These are phyloP conservation scores for Yamagishiella unicocca DNA, from an alignment of 139 green algal genomes.

Conservation along the genomic window DNA sequence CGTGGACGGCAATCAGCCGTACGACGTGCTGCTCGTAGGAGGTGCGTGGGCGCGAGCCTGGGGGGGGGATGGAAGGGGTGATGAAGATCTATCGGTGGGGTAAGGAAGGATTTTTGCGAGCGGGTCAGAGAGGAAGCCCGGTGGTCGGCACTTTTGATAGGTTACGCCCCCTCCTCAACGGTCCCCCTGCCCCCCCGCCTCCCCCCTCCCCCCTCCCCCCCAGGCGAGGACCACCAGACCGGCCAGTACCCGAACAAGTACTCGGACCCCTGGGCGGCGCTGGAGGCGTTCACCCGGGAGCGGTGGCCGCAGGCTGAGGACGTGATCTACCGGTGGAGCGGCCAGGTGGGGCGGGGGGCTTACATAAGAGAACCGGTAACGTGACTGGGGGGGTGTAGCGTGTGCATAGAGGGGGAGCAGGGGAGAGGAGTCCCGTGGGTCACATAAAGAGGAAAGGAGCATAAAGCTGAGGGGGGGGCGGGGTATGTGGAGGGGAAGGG, in stretches of 20 bases:
- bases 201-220: neutral
- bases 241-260: slow-evolving; percentile 55
- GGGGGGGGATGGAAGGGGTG: neutral
- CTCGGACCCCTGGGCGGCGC: slow-evolving; percentile 59
- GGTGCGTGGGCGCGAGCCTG: neutral
- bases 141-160: too few species aligned
- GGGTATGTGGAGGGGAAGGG: neutral
- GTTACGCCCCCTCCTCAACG: too few species aligned
- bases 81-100: too few species aligned
- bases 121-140: too few species aligned
- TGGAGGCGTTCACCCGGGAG: slow-evolving; percentile 58
- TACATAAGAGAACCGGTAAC: too few species aligned
- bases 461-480: too few species aligned
- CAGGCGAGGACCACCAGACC: slow-evolving; percentile 68
- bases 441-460: too few species aligned
- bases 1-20: slow-evolving; percentile 12
- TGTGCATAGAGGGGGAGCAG: too few species aligned
- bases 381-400: too few species aligned
- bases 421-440: too few species aligned
- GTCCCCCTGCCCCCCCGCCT: neutral
- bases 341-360: slow-evolving; percentile 57
- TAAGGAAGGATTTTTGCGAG: too few species aligned
- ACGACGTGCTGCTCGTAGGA: slow-evolving; percentile 72
- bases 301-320: slow-evolving; percentile 63
- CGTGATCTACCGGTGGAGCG: slow-evolving; percentile 68